A percentile compares a stretch with the other conserved stretches of the same genome.
phyloP scores from a whole-genome alignment of 768 basidiomycete genomes.

The Boletales sp. region DNA sequence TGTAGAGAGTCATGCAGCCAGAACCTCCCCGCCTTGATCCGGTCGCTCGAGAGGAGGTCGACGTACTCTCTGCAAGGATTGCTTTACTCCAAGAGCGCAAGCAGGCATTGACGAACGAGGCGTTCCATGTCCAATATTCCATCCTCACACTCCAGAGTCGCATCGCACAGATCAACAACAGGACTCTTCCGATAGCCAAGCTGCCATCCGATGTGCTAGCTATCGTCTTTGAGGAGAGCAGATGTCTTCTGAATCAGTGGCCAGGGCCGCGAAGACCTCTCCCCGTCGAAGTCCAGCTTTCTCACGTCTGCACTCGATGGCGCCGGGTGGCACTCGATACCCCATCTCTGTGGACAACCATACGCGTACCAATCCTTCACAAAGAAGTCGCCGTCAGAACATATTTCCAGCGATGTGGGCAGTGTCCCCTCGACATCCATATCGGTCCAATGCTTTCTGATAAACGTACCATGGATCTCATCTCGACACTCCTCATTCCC shows the following conservation, averaged over 20 bases:
- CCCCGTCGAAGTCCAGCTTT: conserved; percentile 33
- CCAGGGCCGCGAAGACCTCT: conserved; percentile 26
- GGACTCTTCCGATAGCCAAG: conserved; percentile 27
- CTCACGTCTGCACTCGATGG: conserved; percentile 35
- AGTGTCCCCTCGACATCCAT: conserved; percentile 30
- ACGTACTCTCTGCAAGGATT: conserved; percentile 20
- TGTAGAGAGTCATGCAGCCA: conserved; percentile 20
- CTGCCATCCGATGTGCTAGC: conserved; percentile 32
- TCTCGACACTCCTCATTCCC: conserved; percentile 25
- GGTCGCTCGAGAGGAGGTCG: conserved; percentile 24
- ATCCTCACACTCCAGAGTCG: conserved; percentile 30
- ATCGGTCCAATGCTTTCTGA: conserved; percentile 28
- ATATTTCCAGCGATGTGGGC: conserved; percentile 31
- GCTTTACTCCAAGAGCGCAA: conserved; percentile 19
- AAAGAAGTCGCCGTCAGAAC: conserved; percentile 23
- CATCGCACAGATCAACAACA: conserved; percentile 30
- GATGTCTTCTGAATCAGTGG: conserved; percentile 26
- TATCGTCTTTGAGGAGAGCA: conserved; percentile 32
- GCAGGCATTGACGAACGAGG: conserved; percentile 19
- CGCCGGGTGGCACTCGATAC: conserved; percentile 32
- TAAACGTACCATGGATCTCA: conserved; percentile 21
- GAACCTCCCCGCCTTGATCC: conserved; percentile 13
- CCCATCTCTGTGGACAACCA: conserved; percentile 35
- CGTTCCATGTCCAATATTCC: conserved; percentile 24
- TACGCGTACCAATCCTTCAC: conserved; percentile 31